Evolutionary conservation across 352 stramenopile species (phyloP).

Genomic region (Globisporangium uncinulatum): DNA sequence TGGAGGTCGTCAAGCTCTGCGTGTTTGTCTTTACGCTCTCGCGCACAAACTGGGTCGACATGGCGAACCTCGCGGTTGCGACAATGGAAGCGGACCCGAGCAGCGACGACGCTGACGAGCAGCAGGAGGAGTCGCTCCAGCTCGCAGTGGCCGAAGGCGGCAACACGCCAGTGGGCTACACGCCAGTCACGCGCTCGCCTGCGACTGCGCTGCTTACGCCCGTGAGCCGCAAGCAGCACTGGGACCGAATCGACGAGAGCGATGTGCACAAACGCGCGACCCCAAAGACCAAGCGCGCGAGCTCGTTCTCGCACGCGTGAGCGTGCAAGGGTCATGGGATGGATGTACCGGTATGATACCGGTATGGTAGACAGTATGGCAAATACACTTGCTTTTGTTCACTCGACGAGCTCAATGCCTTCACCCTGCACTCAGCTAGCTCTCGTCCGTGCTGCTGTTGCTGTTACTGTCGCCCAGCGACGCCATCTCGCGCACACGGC

Average conservation of each 20-base stretch:
- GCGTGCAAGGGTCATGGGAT: not conserved
- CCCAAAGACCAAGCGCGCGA: constrained; percentile 22
- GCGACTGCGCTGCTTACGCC: constrained; percentile 53
- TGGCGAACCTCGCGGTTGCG: constrained; percentile 36
- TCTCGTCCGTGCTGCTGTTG: not conserved
- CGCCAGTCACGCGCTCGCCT: constrained; percentile 40
- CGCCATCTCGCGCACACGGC: constrained; percentile 54
- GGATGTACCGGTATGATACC: too few relatives aligned
- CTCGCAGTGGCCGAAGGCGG: constrained; percentile 34
- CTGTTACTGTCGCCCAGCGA: constrained; percentile 6
- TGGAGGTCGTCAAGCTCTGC: constrained; percentile 61
- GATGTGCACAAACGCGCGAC: constrained; percentile 21
- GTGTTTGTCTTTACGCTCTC: constrained; percentile 39
- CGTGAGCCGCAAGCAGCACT: constrained; percentile 39
- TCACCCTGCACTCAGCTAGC: constrained; percentile 1
- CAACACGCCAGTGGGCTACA: constrained; percentile 45
- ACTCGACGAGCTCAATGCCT: not conserved
- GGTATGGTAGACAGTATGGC: too few relatives aligned
- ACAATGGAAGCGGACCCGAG: constrained; percentile 28
- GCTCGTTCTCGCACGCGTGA: constrained; percentile 29
- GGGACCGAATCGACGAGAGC: constrained; percentile 42
- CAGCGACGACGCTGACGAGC: constrained; percentile 24
- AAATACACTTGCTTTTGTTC: constrained; percentile 3
- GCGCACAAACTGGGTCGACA: constrained; percentile 39
- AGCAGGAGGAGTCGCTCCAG: constrained; percentile 22